Base-by-base conservation (phyloP, 2,329 filamentous ascomycete genomes). In the Fulvia fulva region DNA sequence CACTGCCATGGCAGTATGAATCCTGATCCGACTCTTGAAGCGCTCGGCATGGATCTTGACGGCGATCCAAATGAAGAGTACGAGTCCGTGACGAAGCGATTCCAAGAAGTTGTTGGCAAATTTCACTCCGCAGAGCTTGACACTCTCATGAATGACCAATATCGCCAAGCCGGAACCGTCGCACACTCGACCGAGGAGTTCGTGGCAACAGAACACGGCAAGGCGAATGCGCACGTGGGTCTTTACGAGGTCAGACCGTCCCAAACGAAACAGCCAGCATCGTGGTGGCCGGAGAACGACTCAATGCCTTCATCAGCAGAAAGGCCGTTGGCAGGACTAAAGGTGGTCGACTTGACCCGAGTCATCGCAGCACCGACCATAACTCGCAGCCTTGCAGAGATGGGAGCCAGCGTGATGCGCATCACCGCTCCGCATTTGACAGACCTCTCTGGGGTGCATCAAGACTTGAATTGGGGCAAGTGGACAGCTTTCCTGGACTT, bases 341-440 rank as follows among this genome's bases (percentile, higher is more conserved):
- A 87, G 63, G 87, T 91, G 5, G 79, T 91, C 5, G 89, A 92
- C 68, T 75, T 91, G 28, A 89, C 87, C 68, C 84, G 88, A 43
- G 86, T 91, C 67, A 90, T 91, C 62, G 88, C 88, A 3, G 88
- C 87, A 0, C 88, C 88, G n/a, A 83, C 86, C 4, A 85, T 91
- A 63, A 84, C 84, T 2, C 83, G 87, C 28, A 85, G 85, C 1
- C 79, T 91, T 0, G 87, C 86, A n/a, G 88, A 89, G 61, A 87
- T 90, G 68, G 89, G 89, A 1, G 88, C 88, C 7, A 82, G 87
- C 54, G 87, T 91, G 0, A 79, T 91, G 63, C 88, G 90, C 66
- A 79, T 91, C 47, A 90, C 87, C 2, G 84, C 83, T 7, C 82
- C 85, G 0, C 76, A 83, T 47, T 77, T 91, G n/a, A 86, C 86